Evolutionary conservation across 2,329 filamentous ascomycete species (phyloP).

Genomic region (Aspergillus ruber): DNA sequence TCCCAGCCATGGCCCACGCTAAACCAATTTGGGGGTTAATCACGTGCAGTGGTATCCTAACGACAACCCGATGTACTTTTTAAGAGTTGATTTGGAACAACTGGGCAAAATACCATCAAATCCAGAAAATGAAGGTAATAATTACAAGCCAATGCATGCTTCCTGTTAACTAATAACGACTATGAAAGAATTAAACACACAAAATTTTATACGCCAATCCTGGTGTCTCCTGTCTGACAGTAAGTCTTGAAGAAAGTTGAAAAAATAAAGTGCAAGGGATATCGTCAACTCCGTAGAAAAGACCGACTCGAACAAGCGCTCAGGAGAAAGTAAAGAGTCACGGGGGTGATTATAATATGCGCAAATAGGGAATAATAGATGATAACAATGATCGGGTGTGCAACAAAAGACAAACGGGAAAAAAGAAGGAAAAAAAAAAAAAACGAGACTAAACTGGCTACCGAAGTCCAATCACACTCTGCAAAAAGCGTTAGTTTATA

Average conservation of each 20-base stretch:
- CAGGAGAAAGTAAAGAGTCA: constrained; percentile 3
- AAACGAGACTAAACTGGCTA: constrained; percentile 14
- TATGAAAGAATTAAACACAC: constrained; percentile 15
- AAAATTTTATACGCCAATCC: constrained; percentile 13
- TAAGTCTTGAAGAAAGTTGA: background rate
- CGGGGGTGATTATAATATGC: constrained; percentile 1
- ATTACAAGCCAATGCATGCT: constrained; percentile 9
- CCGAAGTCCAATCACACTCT: constrained; percentile 81
- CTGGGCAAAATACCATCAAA: background rate
- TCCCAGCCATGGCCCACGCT: constrained; percentile 19
- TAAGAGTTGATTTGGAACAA: background rate
- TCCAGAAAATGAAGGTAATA: background rate
- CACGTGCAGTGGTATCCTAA: constrained; percentile 18
- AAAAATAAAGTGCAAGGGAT: background rate
- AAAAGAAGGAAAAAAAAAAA: constrained; percentile 10
- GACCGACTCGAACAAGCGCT: constrained; percentile 8
- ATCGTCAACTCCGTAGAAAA: constrained; percentile 15
- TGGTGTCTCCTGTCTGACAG: constrained; percentile 7
- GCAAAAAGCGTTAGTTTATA: constrained; percentile 12
- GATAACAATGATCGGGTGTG: constrained; percentile 11
- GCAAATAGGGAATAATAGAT: constrained; percentile 5
- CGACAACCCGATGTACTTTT: too few species aligned
- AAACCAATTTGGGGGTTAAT: constrained; percentile 18
- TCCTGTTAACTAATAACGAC: constrained; percentile 9
- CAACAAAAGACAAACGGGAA: constrained; percentile 14